Evolutionary conservation across 139 green algal species (phyloP).

Genomic region (Chlorella sp.): DNA sequence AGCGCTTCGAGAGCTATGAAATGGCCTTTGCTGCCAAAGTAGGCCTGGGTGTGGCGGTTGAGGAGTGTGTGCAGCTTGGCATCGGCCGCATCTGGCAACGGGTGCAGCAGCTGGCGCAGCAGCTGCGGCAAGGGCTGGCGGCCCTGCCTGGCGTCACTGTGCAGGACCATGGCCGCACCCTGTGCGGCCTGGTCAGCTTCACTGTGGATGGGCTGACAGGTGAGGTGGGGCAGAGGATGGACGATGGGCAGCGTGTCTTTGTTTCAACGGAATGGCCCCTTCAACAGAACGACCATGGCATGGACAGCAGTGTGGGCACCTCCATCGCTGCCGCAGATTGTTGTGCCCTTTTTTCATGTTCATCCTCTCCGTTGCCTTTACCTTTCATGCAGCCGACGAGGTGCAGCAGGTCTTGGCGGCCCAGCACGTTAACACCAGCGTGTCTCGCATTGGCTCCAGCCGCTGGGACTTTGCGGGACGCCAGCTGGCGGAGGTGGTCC

Average conservation of each 20-base stretch:
- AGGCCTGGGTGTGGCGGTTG: conserved; percentile 67
- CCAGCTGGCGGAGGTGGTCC: conserved; percentile 54
- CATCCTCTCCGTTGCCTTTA: neutral
- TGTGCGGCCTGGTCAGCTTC: conserved; percentile 84
- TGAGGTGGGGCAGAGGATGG: neutral
- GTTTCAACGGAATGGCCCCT: too few relatives aligned
- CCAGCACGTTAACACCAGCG: conserved; percentile 56
- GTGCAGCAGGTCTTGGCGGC: conserved; percentile 30
- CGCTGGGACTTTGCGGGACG: conserved; percentile 64
- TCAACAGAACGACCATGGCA: too few relatives aligned
- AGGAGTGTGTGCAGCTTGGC: conserved; percentile 58
- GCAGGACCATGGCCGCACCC: conserved; percentile 51
- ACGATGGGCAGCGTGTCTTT: too few relatives aligned
- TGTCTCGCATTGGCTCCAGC: conserved; percentile 54
- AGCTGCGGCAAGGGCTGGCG: conserved; percentile 47
- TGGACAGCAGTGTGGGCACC: too few relatives aligned
- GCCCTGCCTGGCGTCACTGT: conserved; percentile 47
- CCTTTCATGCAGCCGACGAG: conserved; percentile 9
- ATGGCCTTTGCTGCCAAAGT: conserved; percentile 74
- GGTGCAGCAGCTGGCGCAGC: conserved; percentile 52
- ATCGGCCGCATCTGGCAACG: conserved; percentile 57
- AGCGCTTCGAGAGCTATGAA: conserved; percentile 78
- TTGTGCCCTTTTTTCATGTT: neutral
- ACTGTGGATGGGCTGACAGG: conserved; percentile 1
- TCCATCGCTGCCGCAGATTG: too few relatives aligned